phyloP scores from a whole-genome alignment of 1,139 yeast species.

The Zygoascus sp. region DNA sequence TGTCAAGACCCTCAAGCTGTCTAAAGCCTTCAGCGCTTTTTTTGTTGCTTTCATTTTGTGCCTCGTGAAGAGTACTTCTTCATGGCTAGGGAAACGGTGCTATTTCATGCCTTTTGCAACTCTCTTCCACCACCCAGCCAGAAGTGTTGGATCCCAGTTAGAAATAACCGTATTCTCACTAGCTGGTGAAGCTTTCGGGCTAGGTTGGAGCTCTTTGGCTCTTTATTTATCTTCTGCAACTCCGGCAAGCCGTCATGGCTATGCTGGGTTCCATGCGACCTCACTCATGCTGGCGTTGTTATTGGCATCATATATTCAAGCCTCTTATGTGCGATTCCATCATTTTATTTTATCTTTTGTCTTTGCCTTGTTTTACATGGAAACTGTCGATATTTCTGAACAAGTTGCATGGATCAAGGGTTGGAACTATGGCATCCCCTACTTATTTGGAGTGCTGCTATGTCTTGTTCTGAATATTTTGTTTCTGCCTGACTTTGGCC shows the following conservation, averaged over 20 bases:
- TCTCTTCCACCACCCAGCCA: conserved; percentile 45
- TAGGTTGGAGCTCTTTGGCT: conserved; percentile 45
- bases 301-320: conserved; percentile 41
- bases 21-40: conserved; percentile 38
- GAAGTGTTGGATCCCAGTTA: conserved; percentile 46
- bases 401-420: conserved; percentile 34
- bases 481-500: conserved; percentile 42
- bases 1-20: conserved; percentile 1
- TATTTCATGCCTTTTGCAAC: conserved; percentile 43
- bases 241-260: conserved; percentile 39
- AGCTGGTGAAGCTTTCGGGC: conserved; percentile 45
- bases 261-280: conserved; percentile 45
- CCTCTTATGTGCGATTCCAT: conserved; percentile 39
- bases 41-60: conserved; percentile 40
- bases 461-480: conserved; percentile 37
- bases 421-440: conserved; percentile 45
- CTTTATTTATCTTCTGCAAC: conserved; percentile 42
- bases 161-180: conserved; percentile 43
- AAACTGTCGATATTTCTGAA: conserved; percentile 23
- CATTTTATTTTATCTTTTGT: conserved; percentile 40
- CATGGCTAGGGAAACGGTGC: conserved; percentile 41
- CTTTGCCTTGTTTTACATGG: conserved; percentile 37
- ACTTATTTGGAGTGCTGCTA: conserved; percentile 41
- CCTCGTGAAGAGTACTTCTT: conserved; percentile 36
- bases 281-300: conserved; percentile 40